Conservation (phyloP, 306 rosid genomes). For the Dryas drummondii region DNA sequence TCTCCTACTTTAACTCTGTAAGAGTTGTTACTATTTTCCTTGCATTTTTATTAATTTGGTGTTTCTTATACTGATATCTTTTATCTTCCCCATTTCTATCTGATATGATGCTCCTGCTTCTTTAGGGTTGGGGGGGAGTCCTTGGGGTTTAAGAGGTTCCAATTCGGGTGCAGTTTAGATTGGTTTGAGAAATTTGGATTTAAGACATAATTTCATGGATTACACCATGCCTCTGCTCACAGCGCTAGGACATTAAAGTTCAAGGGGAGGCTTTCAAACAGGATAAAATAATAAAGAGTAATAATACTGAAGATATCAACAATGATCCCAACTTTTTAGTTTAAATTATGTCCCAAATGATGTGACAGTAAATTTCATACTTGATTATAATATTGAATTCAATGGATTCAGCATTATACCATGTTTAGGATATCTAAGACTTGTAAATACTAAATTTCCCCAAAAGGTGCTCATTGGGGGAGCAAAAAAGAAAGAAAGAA, state of each 20-base stretch:
- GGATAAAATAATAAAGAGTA: background rate
- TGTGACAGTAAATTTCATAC: too few relatives aligned
- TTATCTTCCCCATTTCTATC: background rate
- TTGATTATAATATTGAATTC: background rate
- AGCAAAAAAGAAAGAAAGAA: too few relatives aligned
- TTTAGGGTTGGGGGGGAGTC: background rate
- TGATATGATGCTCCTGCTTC: background rate
- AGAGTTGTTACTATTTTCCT: background rate
- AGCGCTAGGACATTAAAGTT: background rate
- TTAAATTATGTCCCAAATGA: too few relatives aligned
- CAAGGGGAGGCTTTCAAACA: background rate
- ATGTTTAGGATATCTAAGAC: background rate
- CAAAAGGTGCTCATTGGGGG: background rate
- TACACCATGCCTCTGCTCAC: background rate
- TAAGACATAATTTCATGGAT: background rate
- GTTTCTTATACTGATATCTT: background rate
- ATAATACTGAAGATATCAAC: too few relatives aligned
- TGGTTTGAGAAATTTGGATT: background rate
- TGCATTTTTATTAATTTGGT: background rate
- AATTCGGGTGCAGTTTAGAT: background rate
- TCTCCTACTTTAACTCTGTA: slow-evolving; percentile 24
- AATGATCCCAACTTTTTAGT: too few relatives aligned
- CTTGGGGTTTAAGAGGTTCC: background rate
- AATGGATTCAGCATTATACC: background rate
- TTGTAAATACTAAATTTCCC: background rate